Evolutionary conservation across 441 rosid species (phyloP).

Genomic region (Syzygium syzygioides): DNA sequence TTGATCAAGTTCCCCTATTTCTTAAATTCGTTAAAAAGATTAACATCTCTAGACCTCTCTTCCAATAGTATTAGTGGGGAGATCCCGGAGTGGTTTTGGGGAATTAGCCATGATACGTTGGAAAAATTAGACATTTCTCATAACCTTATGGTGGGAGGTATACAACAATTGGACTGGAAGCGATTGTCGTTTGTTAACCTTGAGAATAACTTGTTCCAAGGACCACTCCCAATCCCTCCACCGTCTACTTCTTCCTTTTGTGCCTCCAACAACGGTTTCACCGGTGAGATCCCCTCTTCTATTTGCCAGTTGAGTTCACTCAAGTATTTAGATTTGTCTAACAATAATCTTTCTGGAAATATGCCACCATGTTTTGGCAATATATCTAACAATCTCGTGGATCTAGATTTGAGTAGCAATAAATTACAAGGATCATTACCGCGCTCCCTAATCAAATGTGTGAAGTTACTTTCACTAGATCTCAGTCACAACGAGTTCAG

Average conservation of each 20-base stretch:
- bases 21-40: fast-evolving
- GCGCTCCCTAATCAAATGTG: not conserved
- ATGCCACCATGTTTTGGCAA: not conserved
- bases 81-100: not conserved
- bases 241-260: fast-evolving
- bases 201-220: fast-evolving
- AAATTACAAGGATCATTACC: fast-evolving
- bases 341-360: fast-evolving
- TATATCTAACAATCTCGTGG: fast-evolving
- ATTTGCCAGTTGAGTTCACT: not conserved
- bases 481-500: not conserved
- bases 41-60: not conserved
- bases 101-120: not conserved
- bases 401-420: not conserved
- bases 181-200: not conserved
- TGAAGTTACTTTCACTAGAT: fast-evolving
- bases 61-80: not conserved
- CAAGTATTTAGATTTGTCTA: not conserved
- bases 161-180: fast-evolving
- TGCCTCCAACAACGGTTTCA: fast-evolving
- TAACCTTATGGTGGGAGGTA: not conserved
- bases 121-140: not conserved
- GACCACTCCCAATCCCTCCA: not conserved
- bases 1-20: fast-evolving
- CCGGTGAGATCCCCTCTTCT: not conserved